Evolutionary conservation across 2,329 filamentous ascomycete species (phyloP).

Genomic region (Pseudogymnoascus sp.): DNA sequence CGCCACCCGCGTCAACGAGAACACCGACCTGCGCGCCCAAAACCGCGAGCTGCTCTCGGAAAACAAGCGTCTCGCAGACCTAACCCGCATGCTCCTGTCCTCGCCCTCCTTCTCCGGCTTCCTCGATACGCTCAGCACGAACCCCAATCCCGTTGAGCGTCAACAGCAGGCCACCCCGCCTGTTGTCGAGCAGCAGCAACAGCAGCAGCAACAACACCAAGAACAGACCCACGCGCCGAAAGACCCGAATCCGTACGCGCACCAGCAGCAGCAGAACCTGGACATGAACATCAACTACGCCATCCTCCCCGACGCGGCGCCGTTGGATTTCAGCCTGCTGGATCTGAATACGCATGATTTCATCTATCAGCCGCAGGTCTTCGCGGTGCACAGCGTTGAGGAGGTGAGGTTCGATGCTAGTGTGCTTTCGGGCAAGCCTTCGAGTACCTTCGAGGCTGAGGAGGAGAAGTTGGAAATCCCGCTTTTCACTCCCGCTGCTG

Average conservation of each 20-base stretch:
- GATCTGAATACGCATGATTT: constrained; percentile 50
- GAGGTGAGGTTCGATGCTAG: constrained; percentile 48
- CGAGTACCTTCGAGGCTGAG: constrained; percentile 40
- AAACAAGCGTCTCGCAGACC: constrained; percentile 70
- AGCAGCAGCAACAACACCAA: constrained; percentile 34
- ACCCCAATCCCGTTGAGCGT: constrained; percentile 40
- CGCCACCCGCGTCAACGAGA: constrained; percentile 74
- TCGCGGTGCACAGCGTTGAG: constrained; percentile 62
- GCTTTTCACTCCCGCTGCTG: constrained; percentile 36
- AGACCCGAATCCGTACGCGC: constrained; percentile 56
- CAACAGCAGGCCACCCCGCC: constrained; percentile 32
- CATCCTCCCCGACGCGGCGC: constrained; percentile 74
- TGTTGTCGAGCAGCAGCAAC: constrained; percentile 26
- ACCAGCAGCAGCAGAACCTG: constrained; percentile 45
- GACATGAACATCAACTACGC: constrained; percentile 69
- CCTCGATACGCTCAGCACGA: constrained; percentile 62
- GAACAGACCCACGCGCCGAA: constrained; percentile 44
- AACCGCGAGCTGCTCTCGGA: constrained; percentile 79
- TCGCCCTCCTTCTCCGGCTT: constrained; percentile 79
- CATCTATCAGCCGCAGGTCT: constrained; percentile 64
- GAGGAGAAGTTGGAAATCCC: constrained; percentile 44
- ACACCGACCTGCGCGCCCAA: constrained; percentile 69
- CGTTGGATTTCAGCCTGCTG: constrained; percentile 67
- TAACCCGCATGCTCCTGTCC: constrained; percentile 74
- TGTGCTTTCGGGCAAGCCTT: constrained; percentile 64